Base-by-base conservation (phyloP, 306 rosid genomes). In the Hippophae tibetana region DNA sequence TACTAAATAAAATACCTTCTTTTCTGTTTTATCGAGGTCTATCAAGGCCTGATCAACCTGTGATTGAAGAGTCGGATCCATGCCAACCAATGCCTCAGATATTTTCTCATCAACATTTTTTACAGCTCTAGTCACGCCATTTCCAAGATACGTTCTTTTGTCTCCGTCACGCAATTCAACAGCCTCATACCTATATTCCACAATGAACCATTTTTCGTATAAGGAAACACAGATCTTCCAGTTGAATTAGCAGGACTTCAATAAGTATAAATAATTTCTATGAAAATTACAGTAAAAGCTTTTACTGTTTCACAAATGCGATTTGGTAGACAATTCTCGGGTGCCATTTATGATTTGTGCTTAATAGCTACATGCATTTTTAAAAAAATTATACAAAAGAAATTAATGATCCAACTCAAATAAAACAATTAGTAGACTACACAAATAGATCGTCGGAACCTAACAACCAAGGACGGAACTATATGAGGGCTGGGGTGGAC, bases 21-120 rank as follows among this genome's bases (percentile, higher is more conserved):
- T 92, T 73, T 85, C 98, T n/a, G 98, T 87, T 77, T 73, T 92
- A 73, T 92, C 96, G 52, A 92, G 77, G 81, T 85, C 96, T 42
- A 73, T 85, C 96, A 92, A 85, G 52, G 93, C 96, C 68, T 85
- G 86, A 74, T 92, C 98, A 85, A 92, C 81, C 80, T 92, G 96
- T 7, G 83, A 74, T 62, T 92, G 98, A 60, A 85, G 93, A 2
- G 79, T 85, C 27, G 98, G 98, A 74, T 87, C 95, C 96, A 89
- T 87, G 69, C 96, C 98, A 56, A 85, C 58, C 70, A 92, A 75
- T 9, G 95, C 96, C 76, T 81, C 95, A 0, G 93, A 87, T 67
- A 92, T 87, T 58, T 85, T 87, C 56, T 87, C 98, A 56, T 87
- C 87, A 43, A 92, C 82, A 59, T 81, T 92, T 61, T 76, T 87